Base-by-base conservation (phyloP, 2,329 filamentous ascomycete species). In the Sarocladium kiliense region DNA sequence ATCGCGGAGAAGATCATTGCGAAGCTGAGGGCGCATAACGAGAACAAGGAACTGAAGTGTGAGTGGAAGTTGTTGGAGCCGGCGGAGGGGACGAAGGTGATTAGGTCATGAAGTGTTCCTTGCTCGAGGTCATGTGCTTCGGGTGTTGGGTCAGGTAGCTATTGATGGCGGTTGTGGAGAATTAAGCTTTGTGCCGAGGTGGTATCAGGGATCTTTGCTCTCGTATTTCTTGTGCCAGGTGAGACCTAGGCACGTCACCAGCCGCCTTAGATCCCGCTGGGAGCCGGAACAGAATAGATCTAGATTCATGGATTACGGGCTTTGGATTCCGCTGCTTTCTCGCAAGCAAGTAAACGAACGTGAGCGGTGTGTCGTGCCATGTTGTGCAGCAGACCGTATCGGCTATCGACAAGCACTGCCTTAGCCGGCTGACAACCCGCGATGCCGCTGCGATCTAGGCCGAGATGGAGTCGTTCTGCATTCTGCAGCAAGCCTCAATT, bases 1-100 rank as follows among this genome's bases (percentile, higher is more conserved):
- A 97, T 99, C 63, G 93, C 94, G 2, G 74, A 85, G 53, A 83
- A 85, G 65, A 91, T 96, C 63, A 85, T 96, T 58, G 74, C 77
- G 32, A 82, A 85, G 64, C 92, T 97, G 74, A 80, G 82, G 63
- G 72, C 81, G 64, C 81, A 72, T 59, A 76, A 76, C 56, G 63
- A 70, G 54, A 70, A 75, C 59, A 75, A 91, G 70, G 34, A 53
- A 7, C 90, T 97, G 63, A 79, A 80, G 26, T 97, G 92, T 73
- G 77, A 85, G 61, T 97, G 92, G 91, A 88, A 88, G 71, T 72
- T 97, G 39, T 77, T 99, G 42, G 89, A 96, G 72, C 92, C 91
- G 9, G 93, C 93, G 0, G 85, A 94, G 64, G 91, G 89, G 5
- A 82, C 76, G 9, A 67, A 72, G 60, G 71, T 80, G 57, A 63